Conservation (phyloP, 257 asterid species). For the Salvia hispanica region DNA sequence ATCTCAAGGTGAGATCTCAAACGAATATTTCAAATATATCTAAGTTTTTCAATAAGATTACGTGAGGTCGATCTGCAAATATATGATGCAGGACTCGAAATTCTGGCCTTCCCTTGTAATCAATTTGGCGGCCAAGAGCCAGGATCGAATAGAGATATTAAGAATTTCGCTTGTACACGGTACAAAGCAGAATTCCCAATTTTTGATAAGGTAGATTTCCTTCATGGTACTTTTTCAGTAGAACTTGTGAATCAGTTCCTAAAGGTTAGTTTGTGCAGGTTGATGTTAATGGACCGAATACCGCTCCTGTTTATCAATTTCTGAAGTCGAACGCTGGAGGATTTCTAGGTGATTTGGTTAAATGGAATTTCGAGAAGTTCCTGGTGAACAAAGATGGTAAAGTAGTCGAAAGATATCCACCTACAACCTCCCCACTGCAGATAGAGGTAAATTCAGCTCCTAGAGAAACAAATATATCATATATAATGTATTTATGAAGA, state of each 20-base stretch:
- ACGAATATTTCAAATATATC: background rate
- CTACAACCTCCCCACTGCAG: conserved; percentile 84
- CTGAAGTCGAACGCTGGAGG: conserved; percentile 87
- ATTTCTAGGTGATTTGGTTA: conserved; percentile 75
- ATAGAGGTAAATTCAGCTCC: conserved; percentile 63
- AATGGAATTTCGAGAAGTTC: conserved; percentile 98
- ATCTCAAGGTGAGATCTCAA: conserved; percentile 66
- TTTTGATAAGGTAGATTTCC: conserved; percentile 68
- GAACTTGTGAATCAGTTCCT: conserved; percentile 14
- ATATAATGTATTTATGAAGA: too few relatives aligned
- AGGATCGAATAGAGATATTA: conserved; percentile 81
- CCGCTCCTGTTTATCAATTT: conserved; percentile 90
- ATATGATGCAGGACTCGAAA: conserved; percentile 71
- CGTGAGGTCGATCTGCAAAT: background rate
- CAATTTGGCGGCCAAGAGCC: conserved; percentile 99
- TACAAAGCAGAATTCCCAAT: conserved; percentile 92
- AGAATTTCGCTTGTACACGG: conserved; percentile 83
- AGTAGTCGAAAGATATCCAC: conserved; percentile 87
- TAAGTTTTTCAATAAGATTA: background rate
- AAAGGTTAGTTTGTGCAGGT: conserved; percentile 52
- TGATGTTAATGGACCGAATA: conserved; percentile 88
- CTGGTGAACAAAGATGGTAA: conserved; percentile 86
- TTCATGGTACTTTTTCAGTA: background rate
- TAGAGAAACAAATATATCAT: background rate
- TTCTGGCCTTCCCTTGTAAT: conserved; percentile 93